Base-by-base conservation (phyloP, 768 basidiomycete genomes). In the Xerocomus brunneocitrinus region DNA sequence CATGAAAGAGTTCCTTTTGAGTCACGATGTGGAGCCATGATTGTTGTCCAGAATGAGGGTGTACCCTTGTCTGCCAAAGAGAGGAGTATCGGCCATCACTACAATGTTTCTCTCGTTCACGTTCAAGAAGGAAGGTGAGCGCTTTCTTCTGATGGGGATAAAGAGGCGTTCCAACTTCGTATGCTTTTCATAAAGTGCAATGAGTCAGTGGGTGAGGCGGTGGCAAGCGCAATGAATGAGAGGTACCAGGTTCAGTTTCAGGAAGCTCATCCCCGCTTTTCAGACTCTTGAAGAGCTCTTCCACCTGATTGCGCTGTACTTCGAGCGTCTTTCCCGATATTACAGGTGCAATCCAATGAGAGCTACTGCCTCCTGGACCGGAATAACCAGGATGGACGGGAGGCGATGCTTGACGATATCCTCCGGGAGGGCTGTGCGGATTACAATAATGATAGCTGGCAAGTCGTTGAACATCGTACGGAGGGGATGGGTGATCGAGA, bases 111-210 rank as follows among this genome's bases (percentile, higher is more conserved):
- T 91, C 89, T 56, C 83, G 79, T 68, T 89, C 85, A 66, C 97
- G 82, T 64, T 97, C 91, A 19, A 98, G 77, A 47, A 99, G 76
- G 71, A 99, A 99, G 2, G 95, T 93, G 19, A 99, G 77, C 24
- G 95, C 97, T 70, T 95, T 95, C 73, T 94, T 95, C 73, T 99
- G 97, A 76, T 99, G 97, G 19, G 95, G 92, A 72, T 98, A 99
- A 8, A 99, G 76, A 44, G 73, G 78, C 22, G 97, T 97, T 35
- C 86, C 87, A 50, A 99, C 82, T 62, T 88, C 84, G 49, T 76
- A 63, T 47, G 73, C 87, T 89, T 62, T 62, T 54, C 52, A 63
- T 57, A 38, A 42, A 52, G 56, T 48, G 59, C 48, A 56, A 53
- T 41, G 42, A 61, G 53, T 62, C 38, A 61, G 50, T 43, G 47